phyloP scores from a whole-genome alignment of 805 yeast genomes.

The Candida saitoana region DNA sequence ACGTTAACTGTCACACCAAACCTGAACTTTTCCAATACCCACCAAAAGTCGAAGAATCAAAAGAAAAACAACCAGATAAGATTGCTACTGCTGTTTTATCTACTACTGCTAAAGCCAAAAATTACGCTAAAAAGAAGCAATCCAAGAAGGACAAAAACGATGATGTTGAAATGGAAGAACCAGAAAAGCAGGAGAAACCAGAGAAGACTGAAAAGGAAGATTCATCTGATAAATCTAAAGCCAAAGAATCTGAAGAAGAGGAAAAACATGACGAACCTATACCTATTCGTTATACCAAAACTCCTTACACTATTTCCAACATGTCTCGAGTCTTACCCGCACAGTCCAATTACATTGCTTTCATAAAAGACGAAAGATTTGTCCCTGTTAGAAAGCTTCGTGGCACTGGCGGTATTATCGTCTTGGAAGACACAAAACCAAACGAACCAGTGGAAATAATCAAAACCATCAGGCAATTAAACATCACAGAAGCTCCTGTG shows the following conservation, averaged over 20 bases:
- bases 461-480: slow-evolving; percentile 79
- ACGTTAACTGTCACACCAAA: slow-evolving; percentile 75
- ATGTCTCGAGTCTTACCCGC: slow-evolving; percentile 86
- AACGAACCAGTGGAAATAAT: slow-evolving; percentile 60
- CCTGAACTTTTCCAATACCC: slow-evolving; percentile 84
- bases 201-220: slow-evolving; percentile 8
- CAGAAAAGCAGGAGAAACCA: slow-evolving; percentile 16
- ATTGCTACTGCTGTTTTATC: slow-evolving; percentile 90
- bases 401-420: slow-evolving; percentile 67
- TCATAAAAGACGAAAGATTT: slow-evolving; percentile 69
- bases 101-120: slow-evolving; percentile 90
- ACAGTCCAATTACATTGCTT: slow-evolving; percentile 79
- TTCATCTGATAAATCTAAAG: slow-evolving; percentile 9
- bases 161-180: slow-evolving; percentile 40
- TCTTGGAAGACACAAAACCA: slow-evolving; percentile 61
- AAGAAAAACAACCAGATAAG: slow-evolving; percentile 81
- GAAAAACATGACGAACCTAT: slow-evolving; percentile 29
- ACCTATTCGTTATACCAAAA: slow-evolving; percentile 52
- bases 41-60: slow-evolving; percentile 75
- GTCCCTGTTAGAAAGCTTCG: slow-evolving; percentile 76
- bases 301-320: slow-evolving; percentile 69
- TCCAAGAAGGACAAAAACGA: slow-evolving; percentile 42
- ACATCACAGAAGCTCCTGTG: slow-evolving; percentile 67
- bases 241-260: slow-evolving; percentile 23
- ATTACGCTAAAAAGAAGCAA: slow-evolving; percentile 71